phyloP scores from a whole-genome alignment of 2,329 filamentous ascomycete species.

The Tolypocladium tropicale region DNA sequence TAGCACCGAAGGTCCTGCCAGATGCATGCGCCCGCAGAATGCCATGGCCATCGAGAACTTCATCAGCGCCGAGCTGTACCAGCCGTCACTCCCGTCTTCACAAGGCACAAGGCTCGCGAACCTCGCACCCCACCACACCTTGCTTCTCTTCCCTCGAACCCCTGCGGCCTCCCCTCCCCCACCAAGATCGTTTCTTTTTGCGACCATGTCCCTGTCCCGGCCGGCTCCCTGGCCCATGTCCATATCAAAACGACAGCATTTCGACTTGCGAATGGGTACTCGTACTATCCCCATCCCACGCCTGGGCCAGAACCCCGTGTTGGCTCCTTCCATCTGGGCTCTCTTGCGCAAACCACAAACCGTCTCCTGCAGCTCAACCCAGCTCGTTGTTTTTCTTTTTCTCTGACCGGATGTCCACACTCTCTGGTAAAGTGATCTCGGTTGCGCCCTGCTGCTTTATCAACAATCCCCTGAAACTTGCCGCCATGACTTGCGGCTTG shows the following conservation, averaged over 20 bases:
- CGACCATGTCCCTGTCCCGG: neutral
- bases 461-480: neutral
- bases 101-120: neutral
- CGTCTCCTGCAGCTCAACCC: neutral
- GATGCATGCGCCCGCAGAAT: neutral
- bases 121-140: neutral
- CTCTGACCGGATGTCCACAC: neutral
- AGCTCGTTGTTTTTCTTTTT: constrained; percentile 1
- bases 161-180: neutral
- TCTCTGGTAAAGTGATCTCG: neutral
- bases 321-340: neutral
- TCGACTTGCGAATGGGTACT: neutral
- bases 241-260: neutral
- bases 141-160: neutral
- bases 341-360: neutral
- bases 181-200: neutral
- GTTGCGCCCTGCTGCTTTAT: neutral
- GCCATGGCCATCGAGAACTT: neutral
- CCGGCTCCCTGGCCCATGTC: neutral
- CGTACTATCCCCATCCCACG: neutral
- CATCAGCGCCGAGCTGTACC: neutral
- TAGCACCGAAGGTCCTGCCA: neutral
- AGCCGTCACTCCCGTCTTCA: neutral
- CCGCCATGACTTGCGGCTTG: neutral
- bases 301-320: neutral